Conservation (phyloP, 768 basidiomycete species). For the Naganishia antarctica region DNA sequence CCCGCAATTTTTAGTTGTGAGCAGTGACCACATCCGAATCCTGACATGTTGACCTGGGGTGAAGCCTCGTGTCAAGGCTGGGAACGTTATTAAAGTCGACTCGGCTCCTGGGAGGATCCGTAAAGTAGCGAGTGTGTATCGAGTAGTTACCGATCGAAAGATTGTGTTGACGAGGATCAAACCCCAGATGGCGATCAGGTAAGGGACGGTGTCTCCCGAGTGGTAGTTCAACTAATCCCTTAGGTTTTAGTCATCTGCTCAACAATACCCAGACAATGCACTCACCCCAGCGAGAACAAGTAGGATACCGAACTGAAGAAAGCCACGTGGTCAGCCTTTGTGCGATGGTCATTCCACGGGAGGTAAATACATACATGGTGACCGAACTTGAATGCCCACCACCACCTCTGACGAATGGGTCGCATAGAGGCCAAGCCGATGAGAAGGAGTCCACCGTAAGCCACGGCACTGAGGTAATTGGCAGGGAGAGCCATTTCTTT, state of each 20-base stretch:
- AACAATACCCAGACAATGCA: not conserved
- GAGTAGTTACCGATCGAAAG: conserved; percentile 32
- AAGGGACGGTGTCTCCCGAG: conserved; percentile 32
- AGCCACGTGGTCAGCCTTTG: not conserved
- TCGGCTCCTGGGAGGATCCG: conserved; percentile 28
- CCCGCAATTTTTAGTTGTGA: conserved; percentile 11
- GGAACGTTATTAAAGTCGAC: conserved; percentile 29
- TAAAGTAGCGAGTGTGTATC: conserved; percentile 28
- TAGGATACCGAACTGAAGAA: conserved; percentile 31
- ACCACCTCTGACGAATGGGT: conserved; percentile 30
- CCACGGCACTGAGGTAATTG: conserved; percentile 28
- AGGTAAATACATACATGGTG: conserved; percentile 32
- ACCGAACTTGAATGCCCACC: conserved; percentile 34
- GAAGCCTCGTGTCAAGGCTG: conserved; percentile 24
- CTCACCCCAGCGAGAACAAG: conserved; percentile 33
- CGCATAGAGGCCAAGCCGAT: conserved; percentile 25
- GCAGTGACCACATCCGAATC: conserved; percentile 26
- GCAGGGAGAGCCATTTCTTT: conserved; percentile 28
- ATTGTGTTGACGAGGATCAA: conserved; percentile 30
- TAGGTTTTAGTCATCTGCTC: not conserved
- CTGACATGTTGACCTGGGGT: conserved; percentile 31
- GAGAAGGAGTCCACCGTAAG: conserved; percentile 28
- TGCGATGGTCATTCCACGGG: not conserved
- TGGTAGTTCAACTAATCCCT: conserved; percentile 31
- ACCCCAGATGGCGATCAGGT: conserved; percentile 30